Base-by-base conservation (phyloP, 1,284 basidiomycete genomes). In the Boletus mariae region DNA sequence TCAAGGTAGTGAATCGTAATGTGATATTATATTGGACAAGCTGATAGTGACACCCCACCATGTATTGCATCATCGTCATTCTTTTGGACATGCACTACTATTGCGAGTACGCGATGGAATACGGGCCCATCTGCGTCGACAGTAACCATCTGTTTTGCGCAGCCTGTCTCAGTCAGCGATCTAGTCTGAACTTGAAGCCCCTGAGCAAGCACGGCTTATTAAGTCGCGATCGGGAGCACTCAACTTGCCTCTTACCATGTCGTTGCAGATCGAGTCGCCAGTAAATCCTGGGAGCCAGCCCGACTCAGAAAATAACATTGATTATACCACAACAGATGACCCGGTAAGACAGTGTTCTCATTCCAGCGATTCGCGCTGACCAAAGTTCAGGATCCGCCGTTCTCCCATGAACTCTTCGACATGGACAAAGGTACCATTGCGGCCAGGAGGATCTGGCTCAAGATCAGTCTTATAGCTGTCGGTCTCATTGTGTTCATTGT, bases 321-420 rank as follows among this genome's bases (percentile, higher is more conserved):
- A 45, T n/a, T 28, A 54, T 20, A 28, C n/a, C 25, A 17, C 46
- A 29, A 41, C 54, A 15, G 52, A 55, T 3, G 54, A 50, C 31
- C 53, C 42, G 40, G 66, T 64, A 57, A 12, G 20, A 7, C 1
- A 12, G 43, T 31, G 1, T 45, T 38, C 12, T 26, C 41, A 10
- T 41, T 40, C 20, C 37, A 17, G n/a, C 20, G 9, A 25, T 20
- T 23, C 9, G 15, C 58, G 57, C 50, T 72, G 62, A 60, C 68
- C 66, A 57, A 60, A 15, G 13, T 9, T 17, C 15, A 68, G 55
- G 67, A 68, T 25, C 53, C 35, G 23, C 70, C 72, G 20, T 75
- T 75, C 55, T 61, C 71, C 7, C 71, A 73, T 59, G 58, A 54
- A 34, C 53, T 72, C 42, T 65, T 71, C 35, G 70, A 75, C 44